A percentile compares a stretch with the other conserved stretches of the same genome.
Evolutionary conservation across 768 basidiomycete genomes (phyloP).

Genomic region (Pleurotus salmoneostramineus): DNA sequence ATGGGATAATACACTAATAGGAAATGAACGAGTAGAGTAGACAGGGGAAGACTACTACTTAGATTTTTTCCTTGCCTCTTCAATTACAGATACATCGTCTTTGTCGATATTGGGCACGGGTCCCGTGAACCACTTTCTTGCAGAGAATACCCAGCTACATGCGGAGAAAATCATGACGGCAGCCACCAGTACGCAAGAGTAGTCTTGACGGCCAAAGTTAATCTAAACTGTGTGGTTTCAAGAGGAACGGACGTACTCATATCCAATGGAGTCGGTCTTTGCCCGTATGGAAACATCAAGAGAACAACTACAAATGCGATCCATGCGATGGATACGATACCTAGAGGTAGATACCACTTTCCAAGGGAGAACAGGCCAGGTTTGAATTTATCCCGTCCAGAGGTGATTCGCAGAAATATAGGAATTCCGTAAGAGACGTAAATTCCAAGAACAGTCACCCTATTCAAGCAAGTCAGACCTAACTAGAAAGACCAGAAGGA

Average conservation of each 20-base stretch:
- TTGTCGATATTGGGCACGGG: conserved; percentile 25
- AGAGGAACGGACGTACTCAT: conserved; percentile 26
- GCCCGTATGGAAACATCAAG: conserved; percentile 26
- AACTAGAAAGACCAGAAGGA: neutral
- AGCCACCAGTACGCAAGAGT: conserved; percentile 25
- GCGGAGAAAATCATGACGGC: conserved; percentile 25
- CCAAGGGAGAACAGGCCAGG: conserved; percentile 31
- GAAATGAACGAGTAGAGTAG: too few relatives aligned
- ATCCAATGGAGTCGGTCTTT: conserved; percentile 15
- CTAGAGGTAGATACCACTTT: conserved; percentile 23
- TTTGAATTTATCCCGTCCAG: conserved; percentile 23
- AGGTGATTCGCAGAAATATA: conserved; percentile 30
- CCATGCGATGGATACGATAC: conserved; percentile 23
- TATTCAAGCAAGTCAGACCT: conserved; percentile 4
- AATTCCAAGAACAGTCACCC: conserved; percentile 27
- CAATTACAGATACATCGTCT: neutral
- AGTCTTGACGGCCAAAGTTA: conserved; percentile 17
- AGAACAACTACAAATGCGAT: conserved; percentile 28
- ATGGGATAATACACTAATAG: too few relatives aligned
- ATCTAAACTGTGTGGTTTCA: conserved; percentile 23
- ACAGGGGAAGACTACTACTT: neutral
- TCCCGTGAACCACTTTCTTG: conserved; percentile 28
- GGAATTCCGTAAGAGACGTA: conserved; percentile 35
- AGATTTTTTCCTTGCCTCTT: neutral
- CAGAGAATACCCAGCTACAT: conserved; percentile 27